Conservation (phyloP, 257 asterid genomes). For the Paulownia fortunei region DNA sequence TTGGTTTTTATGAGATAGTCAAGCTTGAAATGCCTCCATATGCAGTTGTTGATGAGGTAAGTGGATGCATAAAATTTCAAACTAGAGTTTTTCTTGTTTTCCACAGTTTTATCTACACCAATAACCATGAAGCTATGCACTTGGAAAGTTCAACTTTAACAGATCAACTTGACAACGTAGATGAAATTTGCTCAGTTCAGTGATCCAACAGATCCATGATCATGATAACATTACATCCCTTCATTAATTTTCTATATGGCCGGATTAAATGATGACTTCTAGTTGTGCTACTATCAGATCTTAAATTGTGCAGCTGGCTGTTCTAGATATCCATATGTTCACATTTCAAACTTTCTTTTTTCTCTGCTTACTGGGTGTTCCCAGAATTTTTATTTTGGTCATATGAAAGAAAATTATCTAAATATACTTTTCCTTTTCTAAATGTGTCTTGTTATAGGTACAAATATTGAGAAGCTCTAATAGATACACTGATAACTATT, state of each 20-base stretch:
- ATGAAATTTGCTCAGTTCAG: background rate
- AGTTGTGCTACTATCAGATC: background rate
- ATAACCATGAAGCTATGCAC: slow-evolving; percentile 2
- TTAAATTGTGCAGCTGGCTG: background rate
- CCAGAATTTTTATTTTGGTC: background rate
- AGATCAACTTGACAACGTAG: background rate
- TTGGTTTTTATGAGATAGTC: slow-evolving; percentile 88
- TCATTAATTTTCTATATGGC: background rate
- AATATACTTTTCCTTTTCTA: background rate
- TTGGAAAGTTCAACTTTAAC: background rate
- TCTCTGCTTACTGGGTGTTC: background rate
- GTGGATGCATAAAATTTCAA: slow-evolving; percentile 9
- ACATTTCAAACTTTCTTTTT: background rate
- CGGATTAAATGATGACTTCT: background rate
- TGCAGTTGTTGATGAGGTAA: slow-evolving; percentile 96
- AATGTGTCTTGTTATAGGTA: background rate
- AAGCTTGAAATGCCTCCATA: slow-evolving; percentile 92
- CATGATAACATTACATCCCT: background rate
- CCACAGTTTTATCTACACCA: background rate
- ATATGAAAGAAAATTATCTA: background rate
- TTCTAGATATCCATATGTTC: background rate
- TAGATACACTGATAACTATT: background rate
- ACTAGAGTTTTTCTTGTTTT: slow-evolving; percentile 12
- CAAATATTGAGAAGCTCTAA: background rate
- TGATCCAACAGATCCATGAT: background rate